Conservation (phyloP, 1,284 basidiomycete species). For the Phylloporus gajari region DNA sequence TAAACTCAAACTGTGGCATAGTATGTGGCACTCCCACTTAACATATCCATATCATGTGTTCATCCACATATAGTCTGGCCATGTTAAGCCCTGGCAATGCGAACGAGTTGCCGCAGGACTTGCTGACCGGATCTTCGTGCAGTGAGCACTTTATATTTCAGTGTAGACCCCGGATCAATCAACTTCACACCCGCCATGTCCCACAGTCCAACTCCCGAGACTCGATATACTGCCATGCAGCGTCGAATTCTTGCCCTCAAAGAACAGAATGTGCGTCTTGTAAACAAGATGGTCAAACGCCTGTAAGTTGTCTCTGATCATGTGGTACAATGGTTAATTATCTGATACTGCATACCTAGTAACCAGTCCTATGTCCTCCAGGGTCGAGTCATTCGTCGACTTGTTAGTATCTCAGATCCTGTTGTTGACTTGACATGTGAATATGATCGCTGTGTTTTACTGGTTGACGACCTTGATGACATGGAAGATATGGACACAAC, state of each 20-base stretch:
- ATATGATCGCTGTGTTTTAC: slow-evolving; percentile 12
- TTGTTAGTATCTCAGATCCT: slow-evolving; percentile 14
- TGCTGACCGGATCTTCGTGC: too few relatives aligned
- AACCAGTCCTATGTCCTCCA: background rate
- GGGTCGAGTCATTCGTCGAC: slow-evolving; percentile 17
- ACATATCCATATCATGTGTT: too few relatives aligned
- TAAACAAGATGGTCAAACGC: background rate
- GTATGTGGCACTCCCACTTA: too few relatives aligned
- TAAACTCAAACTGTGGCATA: too few relatives aligned
- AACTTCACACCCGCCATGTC: background rate
- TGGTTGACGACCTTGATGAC: background rate
- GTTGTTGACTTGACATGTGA: slow-evolving; percentile 17
- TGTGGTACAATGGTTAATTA: too few relatives aligned
- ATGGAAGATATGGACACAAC: background rate
- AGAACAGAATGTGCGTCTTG: slow-evolving; percentile 5
- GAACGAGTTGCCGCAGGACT: too few relatives aligned
- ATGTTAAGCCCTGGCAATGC: too few relatives aligned
- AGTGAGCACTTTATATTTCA: too few relatives aligned
- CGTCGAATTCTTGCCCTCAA: slow-evolving; percentile 13
- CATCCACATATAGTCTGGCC: too few relatives aligned
- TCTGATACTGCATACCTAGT: background rate
- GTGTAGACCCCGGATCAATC: too few relatives aligned
- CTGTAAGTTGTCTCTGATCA: background rate
- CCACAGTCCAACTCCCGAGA: background rate
- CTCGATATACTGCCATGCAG: background rate